phyloP scores from a whole-genome alignment of 495 filamentous ascomycete species.

The Daldinia loculata region DNA sequence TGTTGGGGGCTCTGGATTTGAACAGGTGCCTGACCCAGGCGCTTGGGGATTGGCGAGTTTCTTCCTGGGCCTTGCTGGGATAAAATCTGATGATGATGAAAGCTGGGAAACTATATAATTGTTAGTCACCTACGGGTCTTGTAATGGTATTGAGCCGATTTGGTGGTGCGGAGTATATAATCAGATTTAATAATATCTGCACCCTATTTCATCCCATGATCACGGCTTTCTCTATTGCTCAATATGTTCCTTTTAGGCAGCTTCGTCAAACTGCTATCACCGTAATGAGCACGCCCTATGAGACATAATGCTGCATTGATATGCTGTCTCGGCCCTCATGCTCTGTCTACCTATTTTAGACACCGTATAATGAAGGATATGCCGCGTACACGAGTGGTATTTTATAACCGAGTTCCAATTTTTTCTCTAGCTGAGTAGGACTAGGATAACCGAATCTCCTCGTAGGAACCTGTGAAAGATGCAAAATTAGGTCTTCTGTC shows the following conservation, averaged over 20 bases:
- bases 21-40: conserved; percentile 89
- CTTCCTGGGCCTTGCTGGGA: conserved; percentile 74
- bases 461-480: conserved; percentile 77
- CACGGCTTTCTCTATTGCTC: conserved; percentile 15
- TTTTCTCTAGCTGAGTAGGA: conserved; percentile 75
- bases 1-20: conserved; percentile 82
- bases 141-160: conserved; percentile 18
- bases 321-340: conserved; percentile 16
- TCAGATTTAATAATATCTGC: conserved; percentile 33
- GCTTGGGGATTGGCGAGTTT: conserved; percentile 86
- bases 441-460: conserved; percentile 93
- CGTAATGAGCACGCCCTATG: conserved; percentile 9
- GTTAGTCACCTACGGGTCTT: conserved; percentile 9
- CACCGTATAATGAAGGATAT: conserved; percentile 9
- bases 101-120: conserved; percentile 42
- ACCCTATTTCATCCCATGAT: conserved; percentile 22
- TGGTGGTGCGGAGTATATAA: conserved; percentile 12
- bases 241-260: conserved; percentile 11
- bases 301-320: conserved; percentile 12
- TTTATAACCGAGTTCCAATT: neutral
- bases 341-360: conserved; percentile 11
- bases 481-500: conserved; percentile 12
- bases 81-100: conserved; percentile 45
- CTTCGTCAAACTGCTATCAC: conserved; percentile 9
- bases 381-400: neutral